phyloP scores from a whole-genome alignment of 805 yeast genomes.

The Cyberlindnera misumaiensis region DNA sequence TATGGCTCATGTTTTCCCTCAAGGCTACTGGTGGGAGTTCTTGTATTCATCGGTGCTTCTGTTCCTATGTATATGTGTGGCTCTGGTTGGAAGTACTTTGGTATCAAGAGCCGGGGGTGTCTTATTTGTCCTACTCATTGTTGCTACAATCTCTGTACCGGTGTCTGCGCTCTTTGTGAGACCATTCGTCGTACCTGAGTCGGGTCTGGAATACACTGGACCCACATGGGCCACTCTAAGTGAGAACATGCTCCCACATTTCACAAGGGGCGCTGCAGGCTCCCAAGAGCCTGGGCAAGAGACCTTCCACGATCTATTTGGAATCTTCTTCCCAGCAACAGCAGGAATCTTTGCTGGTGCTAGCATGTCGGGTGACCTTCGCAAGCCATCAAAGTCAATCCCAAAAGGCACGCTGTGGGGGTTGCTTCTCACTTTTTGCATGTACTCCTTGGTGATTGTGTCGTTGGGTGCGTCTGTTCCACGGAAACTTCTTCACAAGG shows the following conservation, averaged over 20 bases:
- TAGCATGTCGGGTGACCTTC: conserved; percentile 92
- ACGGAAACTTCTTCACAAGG: conserved; percentile 65
- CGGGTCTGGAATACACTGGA: conserved; percentile 58
- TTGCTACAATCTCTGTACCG: conserved; percentile 79
- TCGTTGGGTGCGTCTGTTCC: conserved; percentile 79
- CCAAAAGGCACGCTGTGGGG: conserved; percentile 95
- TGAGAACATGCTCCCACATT: conserved; percentile 68
- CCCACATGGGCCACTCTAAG: conserved; percentile 58
- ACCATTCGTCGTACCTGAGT: conserved; percentile 53
- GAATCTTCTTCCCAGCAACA: conserved; percentile 95
- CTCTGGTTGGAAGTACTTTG: conserved; percentile 72
- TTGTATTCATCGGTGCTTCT: conserved; percentile 65
- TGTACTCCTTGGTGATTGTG: conserved; percentile 75
- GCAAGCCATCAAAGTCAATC: conserved; percentile 79
- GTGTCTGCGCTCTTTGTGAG: conserved; percentile 58
- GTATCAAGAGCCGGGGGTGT: conserved; percentile 80
- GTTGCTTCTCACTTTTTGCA: conserved; percentile 62
- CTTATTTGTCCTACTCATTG: conserved; percentile 56
- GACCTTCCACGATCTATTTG: conserved; percentile 80
- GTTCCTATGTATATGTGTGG: conserved; percentile 64
- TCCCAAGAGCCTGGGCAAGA: conserved; percentile 57
- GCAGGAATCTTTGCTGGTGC: conserved; percentile 99
- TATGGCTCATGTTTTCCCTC: conserved; percentile 53
- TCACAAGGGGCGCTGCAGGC: conserved; percentile 91
- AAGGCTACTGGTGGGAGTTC: conserved; percentile 62